Conservation (phyloP, 257 asterid species). For the Craterostigma plantagineum region DNA sequence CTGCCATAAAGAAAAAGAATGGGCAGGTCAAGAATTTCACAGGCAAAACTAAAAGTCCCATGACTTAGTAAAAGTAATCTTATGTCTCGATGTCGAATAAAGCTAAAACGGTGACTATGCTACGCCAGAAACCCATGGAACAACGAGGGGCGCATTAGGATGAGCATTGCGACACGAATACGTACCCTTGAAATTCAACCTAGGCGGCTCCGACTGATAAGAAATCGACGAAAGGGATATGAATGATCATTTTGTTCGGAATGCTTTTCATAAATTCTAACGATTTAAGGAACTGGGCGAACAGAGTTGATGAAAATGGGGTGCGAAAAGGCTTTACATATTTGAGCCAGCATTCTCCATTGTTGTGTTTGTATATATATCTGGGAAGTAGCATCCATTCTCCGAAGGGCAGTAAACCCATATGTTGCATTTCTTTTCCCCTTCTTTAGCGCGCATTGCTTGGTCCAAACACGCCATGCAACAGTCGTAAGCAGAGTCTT, state of each 20-base stretch:
- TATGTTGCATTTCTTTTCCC: conserved; percentile 48
- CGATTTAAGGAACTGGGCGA: too few species aligned
- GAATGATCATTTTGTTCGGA: too few species aligned
- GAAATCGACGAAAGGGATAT: conserved; percentile 1
- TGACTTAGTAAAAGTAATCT: too few species aligned
- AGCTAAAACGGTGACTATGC: conserved; percentile 11
- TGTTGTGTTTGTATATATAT: conserved; percentile 63
- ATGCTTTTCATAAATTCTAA: background rate
- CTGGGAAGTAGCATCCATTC: conserved; percentile 87
- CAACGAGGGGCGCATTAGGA: conserved; percentile 59
- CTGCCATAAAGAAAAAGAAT: too few species aligned
- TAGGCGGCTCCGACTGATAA: conserved; percentile 60
- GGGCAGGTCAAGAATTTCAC: too few species aligned
- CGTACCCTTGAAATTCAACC: conserved; percentile 41
- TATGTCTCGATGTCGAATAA: background rate
- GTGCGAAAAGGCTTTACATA: too few species aligned
- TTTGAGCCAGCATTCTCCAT: conserved; percentile 92
- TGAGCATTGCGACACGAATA: conserved; percentile 58
- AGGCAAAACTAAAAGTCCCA: too few species aligned
- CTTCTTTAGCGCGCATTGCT: conserved; percentile 50
- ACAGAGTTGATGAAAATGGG: background rate
- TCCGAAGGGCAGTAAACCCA: conserved; percentile 92
- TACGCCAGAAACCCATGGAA: conserved; percentile 87
- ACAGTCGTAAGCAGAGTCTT: conserved; percentile 89
- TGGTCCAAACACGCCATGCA: conserved; percentile 84